phyloP scores from a whole-genome alignment of 352 stramenopile species.

The Phytopythium boreale region DNA sequence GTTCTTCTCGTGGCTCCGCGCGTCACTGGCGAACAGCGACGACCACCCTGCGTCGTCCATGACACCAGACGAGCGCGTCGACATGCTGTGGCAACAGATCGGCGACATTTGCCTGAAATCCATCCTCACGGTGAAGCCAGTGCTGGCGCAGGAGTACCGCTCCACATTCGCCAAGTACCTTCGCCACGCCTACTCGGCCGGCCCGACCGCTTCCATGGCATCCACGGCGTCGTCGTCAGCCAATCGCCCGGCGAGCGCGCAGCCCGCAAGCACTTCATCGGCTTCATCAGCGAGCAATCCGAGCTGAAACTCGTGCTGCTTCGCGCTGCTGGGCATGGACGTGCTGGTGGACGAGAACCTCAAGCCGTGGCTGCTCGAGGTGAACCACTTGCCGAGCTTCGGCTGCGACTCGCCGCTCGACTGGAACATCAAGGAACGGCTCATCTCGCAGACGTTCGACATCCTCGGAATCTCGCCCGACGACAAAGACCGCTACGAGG shows the following conservation, averaged over 20 bases:
- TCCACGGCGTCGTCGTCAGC: background rate
- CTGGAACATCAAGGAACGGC: conserved; percentile 92
- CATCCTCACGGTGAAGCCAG: conserved; percentile 91
- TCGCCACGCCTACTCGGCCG: conserved; percentile 41
- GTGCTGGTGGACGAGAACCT: conserved; percentile 94
- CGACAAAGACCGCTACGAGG: conserved; percentile 81
- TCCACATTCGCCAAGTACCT: conserved; percentile 86
- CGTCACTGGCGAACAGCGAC: background rate
- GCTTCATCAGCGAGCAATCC: background rate
- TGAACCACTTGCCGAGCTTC: conserved; percentile 97
- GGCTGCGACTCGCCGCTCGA: conserved; percentile 94
- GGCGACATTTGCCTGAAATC: conserved; percentile 94
- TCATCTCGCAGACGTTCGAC: conserved; percentile 92
- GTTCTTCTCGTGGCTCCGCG: conserved; percentile 90
- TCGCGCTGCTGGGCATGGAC: conserved; percentile 96
- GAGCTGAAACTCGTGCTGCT: conserved; percentile 43
- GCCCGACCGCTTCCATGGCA: background rate
- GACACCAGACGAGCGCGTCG: conserved; percentile 57
- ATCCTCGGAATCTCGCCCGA: conserved; percentile 76
- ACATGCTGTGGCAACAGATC: conserved; percentile 90
- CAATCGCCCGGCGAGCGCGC: conserved; percentile 18
- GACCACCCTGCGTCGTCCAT: conserved; percentile 9
- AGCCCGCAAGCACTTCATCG: background rate
- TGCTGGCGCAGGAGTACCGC: conserved; percentile 91
- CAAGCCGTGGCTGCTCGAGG: conserved; percentile 96